Conservation (phyloP, 139 green algal genomes). For the Dunaliella sp. region DNA sequence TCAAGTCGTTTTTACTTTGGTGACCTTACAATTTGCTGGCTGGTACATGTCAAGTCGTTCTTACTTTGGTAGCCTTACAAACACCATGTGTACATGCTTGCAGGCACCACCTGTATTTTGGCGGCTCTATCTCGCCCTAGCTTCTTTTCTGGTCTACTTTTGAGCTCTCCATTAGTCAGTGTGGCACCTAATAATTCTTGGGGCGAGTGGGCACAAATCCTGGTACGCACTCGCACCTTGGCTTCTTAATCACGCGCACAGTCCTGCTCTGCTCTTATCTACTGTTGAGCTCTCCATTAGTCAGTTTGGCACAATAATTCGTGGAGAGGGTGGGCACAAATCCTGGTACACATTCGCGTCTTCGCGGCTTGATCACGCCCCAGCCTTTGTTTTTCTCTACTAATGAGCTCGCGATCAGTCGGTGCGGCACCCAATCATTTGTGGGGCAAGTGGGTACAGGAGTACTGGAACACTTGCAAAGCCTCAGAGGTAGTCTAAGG, state of each 20-base stretch:
- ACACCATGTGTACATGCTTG: no score
- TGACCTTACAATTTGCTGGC: no score
- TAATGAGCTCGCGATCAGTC: not conserved
- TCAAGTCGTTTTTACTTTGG: no score
- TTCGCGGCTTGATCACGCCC: no score
- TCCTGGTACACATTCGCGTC: not conserved
- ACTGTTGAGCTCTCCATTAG: not conserved
- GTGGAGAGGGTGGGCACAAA: not conserved
- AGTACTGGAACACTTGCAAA: not conserved
- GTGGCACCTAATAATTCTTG: not conserved
- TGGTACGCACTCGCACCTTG: not conserved
- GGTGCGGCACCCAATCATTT: not conserved
- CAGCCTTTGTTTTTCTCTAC: not conserved
- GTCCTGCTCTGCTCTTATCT: not conserved
- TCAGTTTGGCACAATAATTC: not conserved
- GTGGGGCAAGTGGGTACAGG: not conserved
- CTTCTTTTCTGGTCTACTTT: not conserved
- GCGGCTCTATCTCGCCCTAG: not conserved
- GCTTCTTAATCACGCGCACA: no score
- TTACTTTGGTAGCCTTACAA: no score
- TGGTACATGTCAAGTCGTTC: no score
- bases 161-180: not conserved
- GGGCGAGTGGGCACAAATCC: not conserved
- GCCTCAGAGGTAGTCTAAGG: no score
- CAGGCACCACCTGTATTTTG: not conserved